Evolutionary conservation across 805 yeast genomes (phyloP).

Genomic region (Metschnikowia colocasiae): DNA sequence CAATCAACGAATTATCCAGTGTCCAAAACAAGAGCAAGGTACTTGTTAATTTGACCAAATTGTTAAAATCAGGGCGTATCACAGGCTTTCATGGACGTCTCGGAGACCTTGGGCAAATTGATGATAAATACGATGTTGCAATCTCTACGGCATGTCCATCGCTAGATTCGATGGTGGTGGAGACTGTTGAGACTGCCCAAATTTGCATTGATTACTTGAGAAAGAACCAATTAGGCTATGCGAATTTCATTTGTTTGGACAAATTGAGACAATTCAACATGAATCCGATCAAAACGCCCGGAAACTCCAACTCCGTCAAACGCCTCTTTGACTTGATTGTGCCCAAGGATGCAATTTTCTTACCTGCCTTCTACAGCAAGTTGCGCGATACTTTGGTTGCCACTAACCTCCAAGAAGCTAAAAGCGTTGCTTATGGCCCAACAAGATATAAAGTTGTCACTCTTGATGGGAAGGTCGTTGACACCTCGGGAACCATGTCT

Average conservation of each 20-base stretch:
- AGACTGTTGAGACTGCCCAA: slow-evolving; percentile 59
- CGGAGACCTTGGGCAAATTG: slow-evolving; percentile 91
- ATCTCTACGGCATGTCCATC: slow-evolving; percentile 93
- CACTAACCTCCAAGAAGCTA: slow-evolving; percentile 70
- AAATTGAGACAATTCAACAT: slow-evolving; percentile 65
- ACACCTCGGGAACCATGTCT: slow-evolving; percentile 90
- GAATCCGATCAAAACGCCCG: slow-evolving; percentile 63
- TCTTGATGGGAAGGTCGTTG: slow-evolving; percentile 86
- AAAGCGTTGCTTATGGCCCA: slow-evolving; percentile 78
- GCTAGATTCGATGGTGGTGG: slow-evolving; percentile 90
- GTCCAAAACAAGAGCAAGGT: slow-evolving; percentile 72
- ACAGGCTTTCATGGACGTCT: slow-evolving; percentile 84
- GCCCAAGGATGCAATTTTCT: slow-evolving; percentile 63
- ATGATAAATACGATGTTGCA: slow-evolving; percentile 85
- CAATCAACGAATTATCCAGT: slow-evolving; percentile 53
- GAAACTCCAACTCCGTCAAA: slow-evolving; percentile 57
- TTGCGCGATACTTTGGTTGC: slow-evolving; percentile 88
- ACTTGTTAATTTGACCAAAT: slow-evolving; percentile 58
- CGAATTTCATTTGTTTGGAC: slow-evolving; percentile 76
- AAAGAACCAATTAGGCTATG: slow-evolving; percentile 80
- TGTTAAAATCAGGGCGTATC: slow-evolving; percentile 78
- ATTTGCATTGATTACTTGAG: slow-evolving; percentile 74
- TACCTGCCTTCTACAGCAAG: slow-evolving; percentile 87
- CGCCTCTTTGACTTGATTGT: slow-evolving; percentile 79
- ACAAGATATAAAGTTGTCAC: slow-evolving; percentile 88